A percentile compares a stretch with the other conserved stretches of the same genome.
These are phyloP conservation scores for Candida chauliodis DNA, from an alignment of 805 yeast species.

Conservation along the genomic window DNA sequence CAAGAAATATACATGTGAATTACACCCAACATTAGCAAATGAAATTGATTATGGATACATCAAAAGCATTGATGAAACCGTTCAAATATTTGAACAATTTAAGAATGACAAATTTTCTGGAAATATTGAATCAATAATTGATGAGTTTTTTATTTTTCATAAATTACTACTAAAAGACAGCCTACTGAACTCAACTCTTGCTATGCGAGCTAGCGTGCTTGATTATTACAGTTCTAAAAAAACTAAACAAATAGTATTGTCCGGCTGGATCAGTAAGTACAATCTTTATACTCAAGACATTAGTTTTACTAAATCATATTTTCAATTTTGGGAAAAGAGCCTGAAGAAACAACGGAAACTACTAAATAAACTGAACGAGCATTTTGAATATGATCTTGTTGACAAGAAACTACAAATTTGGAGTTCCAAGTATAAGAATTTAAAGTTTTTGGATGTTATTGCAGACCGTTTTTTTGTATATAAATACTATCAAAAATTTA, in stretches of 20 bases:
- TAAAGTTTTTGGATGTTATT: not conserved
- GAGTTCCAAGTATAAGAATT: not conserved
- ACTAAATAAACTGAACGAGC: not conserved
- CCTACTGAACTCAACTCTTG: slow-evolving; percentile 17
- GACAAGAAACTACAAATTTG: not conserved
- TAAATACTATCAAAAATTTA: not conserved
- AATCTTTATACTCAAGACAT: not conserved
- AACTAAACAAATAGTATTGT: slow-evolving; percentile 8
- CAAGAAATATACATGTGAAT: slow-evolving; percentile 18
- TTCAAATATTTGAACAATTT: slow-evolving; percentile 25
- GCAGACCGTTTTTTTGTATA: not conserved
- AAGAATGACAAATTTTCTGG: slow-evolving; percentile 20
- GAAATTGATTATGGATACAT: slow-evolving; percentile 22
- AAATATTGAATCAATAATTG: slow-evolving; percentile 20
- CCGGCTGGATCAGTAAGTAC: slow-evolving; percentile 21
- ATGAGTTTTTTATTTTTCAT: slow-evolving; percentile 21
- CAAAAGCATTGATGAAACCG: slow-evolving; percentile 14
- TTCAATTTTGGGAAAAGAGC: slow-evolving; percentile 1
- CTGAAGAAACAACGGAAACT: not conserved
- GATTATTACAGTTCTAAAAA: slow-evolving; percentile 12
- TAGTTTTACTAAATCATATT: not conserved
- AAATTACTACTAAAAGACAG: slow-evolving; percentile 13
- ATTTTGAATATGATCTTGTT: not conserved
- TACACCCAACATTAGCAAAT: slow-evolving; percentile 15
- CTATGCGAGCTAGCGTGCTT: slow-evolving; percentile 27